A percentile compares a stretch with the other conserved stretches of the same genome.
Conservation (phyloP, 768 basidiomycete species). For the Boletus coccyginus region DNA sequence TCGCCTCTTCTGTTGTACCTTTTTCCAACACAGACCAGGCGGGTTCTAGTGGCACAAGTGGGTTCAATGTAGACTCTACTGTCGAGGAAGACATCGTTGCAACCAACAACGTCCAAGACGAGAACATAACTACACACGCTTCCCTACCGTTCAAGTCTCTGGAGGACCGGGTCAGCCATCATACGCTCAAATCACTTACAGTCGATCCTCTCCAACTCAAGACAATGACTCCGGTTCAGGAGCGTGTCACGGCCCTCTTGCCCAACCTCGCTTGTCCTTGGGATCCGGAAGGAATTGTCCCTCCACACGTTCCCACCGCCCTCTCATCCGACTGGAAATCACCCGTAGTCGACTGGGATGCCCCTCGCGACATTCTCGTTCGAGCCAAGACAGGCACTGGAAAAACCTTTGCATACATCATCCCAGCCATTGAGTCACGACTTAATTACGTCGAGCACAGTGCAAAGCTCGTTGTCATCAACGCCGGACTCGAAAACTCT, state of each 20-base stretch:
- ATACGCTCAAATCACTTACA: conserved; percentile 59
- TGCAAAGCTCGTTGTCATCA: conserved; percentile 38
- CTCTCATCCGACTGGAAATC: neutral
- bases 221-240: conserved; percentile 81
- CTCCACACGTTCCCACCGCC: neutral
- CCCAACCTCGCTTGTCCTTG: conserved; percentile 64
- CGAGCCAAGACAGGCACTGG: conserved; percentile 89
- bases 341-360: conserved; percentile 2
- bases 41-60: neutral
- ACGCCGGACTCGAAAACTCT: conserved; percentile 41
- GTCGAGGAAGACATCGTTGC: neutral
- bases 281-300: conserved; percentile 29
- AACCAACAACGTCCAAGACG: neutral
- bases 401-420: conserved; percentile 85
- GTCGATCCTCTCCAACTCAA: conserved; percentile 61
- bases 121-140: neutral
- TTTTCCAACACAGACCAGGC: neutral
- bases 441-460: conserved; percentile 52
- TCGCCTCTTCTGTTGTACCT: neutral
- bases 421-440: conserved; percentile 82
- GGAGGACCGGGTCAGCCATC: conserved; percentile 35
- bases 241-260: conserved; percentile 70
- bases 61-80: neutral
- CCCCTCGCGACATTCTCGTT: conserved; percentile 70
- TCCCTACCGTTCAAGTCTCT: conserved; percentile 35